Conservation (phyloP, 2,329 filamentous ascomycete genomes). For the Talaromyces piceae region DNA sequence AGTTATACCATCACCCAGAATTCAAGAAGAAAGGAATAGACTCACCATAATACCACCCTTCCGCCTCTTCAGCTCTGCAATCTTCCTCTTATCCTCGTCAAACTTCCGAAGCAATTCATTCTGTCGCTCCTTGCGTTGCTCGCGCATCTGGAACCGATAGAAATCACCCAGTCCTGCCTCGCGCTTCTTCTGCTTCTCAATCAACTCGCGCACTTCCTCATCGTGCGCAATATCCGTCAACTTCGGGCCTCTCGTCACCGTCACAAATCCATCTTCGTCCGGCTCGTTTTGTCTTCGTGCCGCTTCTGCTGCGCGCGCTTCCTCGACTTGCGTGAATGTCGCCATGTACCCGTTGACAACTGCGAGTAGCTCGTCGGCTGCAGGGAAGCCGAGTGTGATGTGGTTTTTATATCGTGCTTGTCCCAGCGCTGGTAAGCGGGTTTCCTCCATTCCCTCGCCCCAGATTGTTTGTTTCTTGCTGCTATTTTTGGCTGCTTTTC, state of each 20-base stretch:
- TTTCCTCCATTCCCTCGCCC: slow-evolving; percentile 54
- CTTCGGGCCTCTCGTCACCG: slow-evolving; percentile 71
- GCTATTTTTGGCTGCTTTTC: slow-evolving; percentile 39
- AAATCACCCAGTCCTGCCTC: slow-evolving; percentile 62
- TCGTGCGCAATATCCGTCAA: slow-evolving; percentile 64
- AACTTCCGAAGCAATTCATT: slow-evolving; percentile 62
- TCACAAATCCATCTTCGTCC: slow-evolving; percentile 93
- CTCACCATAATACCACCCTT: slow-evolving; percentile 52
- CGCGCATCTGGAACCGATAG: slow-evolving; percentile 75
- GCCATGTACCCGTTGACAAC: slow-evolving; percentile 81
- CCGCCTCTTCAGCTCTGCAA: slow-evolving; percentile 62
- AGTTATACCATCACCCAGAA: neutral
- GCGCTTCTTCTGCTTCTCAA: slow-evolving; percentile 56
- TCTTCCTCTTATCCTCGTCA: slow-evolving; percentile 66
- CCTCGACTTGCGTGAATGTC: slow-evolving; percentile 60
- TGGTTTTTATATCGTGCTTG: slow-evolving; percentile 52
- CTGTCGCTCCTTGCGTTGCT: slow-evolving; percentile 70
- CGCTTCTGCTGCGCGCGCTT: slow-evolving; percentile 57
- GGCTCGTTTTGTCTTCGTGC: slow-evolving; percentile 65
- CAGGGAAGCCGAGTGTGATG: slow-evolving; percentile 63
- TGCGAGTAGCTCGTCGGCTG: slow-evolving; percentile 57
- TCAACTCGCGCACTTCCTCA: slow-evolving; percentile 58
- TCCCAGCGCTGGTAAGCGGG: slow-evolving; percentile 52
- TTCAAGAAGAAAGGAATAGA: slow-evolving; percentile 10
- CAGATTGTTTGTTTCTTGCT: slow-evolving; percentile 48